Base-by-base conservation (phyloP, 768 basidiomycete species). In the Pleurotus salmoneostramineus region DNA sequence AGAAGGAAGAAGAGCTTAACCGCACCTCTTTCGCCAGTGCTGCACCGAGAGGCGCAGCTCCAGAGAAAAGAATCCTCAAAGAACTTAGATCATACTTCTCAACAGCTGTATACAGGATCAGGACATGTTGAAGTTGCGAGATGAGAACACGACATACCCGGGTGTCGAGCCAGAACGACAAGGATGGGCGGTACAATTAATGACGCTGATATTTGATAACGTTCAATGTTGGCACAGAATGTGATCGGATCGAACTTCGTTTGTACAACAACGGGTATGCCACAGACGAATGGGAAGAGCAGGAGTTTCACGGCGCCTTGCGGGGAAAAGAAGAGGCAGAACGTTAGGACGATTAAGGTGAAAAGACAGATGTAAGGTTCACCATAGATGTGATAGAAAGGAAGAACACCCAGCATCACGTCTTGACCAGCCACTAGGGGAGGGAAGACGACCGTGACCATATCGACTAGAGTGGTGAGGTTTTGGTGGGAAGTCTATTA, bases 111-210 rank as follows among this genome's bases (percentile, higher is more conserved):
- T 6, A 33, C 11, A 54, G 48, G 37, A 50, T 33, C 42, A n/a
- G 14, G 15, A 27, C 21, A 27, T 27, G 21, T 27, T 27, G 21
- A 27, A 27, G 21, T 27, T 56, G 14, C 14, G 11, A 6, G 55
- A 27, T n/a, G 10, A 21, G 8, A n/a, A 45, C 33, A n/a, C 40
- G 14, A 21, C 12, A 68, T 71, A 83, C 84, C 85, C 8, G 84
- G 82, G 62, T 90, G 87, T 59, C 87, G 82, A 2, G 85, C 73
- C 43, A 97, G 76, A 1, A 84, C 79, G 11, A 96, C 84, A 10
- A 94, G 72, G n/a, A 97, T 84, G 0, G 95, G 93, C 1, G 94
- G 94, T 1, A 92, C 92, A 49, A 92, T 73, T 0, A 88, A 71
- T 0, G 81, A 59, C 1, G 74, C 58, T 0, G 87, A 87, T 31